Percentiles rank a stretch among this genome's conserved stretches.
Conservation (phyloP, 2,329 filamentous ascomycete species). For the Diaporthe nobilis region DNA sequence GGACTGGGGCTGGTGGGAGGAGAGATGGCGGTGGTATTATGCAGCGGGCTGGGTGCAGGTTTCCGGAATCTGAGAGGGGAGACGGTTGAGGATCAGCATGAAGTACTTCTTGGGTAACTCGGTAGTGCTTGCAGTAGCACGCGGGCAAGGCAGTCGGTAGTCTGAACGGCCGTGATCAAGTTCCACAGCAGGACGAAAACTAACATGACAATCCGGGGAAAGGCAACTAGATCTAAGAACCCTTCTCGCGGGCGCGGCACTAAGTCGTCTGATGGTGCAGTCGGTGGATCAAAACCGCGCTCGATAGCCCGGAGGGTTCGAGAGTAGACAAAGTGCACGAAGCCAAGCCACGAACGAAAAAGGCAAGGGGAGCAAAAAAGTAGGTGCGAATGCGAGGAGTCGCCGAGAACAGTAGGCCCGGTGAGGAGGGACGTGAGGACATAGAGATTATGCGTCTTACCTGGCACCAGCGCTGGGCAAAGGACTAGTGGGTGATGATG, state of each 20-base stretch:
- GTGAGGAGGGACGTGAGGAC: slow-evolving; percentile 1
- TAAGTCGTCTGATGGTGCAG: slow-evolving; percentile 11
- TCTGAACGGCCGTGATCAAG: slow-evolving; percentile 44
- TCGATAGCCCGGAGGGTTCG: neutral
- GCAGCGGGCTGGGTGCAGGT: slow-evolving; percentile 65
- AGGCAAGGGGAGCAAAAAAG: neutral
- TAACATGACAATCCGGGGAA: slow-evolving; percentile 41
- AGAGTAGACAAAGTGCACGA: slow-evolving; percentile 20
- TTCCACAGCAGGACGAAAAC: slow-evolving; percentile 48
- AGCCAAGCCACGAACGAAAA: slow-evolving; percentile 29
- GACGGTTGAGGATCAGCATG: slow-evolving; percentile 49
- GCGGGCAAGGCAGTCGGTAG: slow-evolving; percentile 30
- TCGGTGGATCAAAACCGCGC: slow-evolving; percentile 16
- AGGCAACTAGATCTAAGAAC: neutral
- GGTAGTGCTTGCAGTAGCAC: slow-evolving; percentile 34
- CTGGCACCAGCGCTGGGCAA: slow-evolving; percentile 43
- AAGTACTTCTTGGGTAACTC: slow-evolving; percentile 45
- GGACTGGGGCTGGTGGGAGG: slow-evolving; percentile 60
- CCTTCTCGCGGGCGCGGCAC: slow-evolving; percentile 25
- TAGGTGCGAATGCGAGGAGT: slow-evolving; percentile 7
- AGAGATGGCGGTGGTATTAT: slow-evolving; percentile 59
- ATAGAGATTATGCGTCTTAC: slow-evolving; percentile 43
- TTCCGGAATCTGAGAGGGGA: slow-evolving; percentile 61
- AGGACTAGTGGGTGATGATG: slow-evolving; percentile 39
- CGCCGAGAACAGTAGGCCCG: neutral